These are phyloP conservation scores for Geotrichum phurueaensis DNA, from an alignment of 1,139 yeast genomes.

Conservation along the genomic window DNA sequence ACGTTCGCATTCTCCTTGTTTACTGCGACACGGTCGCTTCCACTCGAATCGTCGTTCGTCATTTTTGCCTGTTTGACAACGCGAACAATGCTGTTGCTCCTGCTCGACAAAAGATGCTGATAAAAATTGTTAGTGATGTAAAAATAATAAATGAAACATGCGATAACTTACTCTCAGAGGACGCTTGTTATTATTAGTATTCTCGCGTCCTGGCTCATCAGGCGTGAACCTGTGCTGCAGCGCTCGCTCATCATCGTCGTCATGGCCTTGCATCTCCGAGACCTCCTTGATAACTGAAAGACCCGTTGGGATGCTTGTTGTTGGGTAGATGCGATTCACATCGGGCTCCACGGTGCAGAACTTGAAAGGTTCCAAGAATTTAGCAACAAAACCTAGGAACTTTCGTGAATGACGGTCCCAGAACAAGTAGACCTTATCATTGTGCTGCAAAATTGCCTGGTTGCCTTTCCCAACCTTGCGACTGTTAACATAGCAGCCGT, in stretches of 20 bases:
- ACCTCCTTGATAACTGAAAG: neutral
- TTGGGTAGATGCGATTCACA: neutral
- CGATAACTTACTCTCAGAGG: neutral
- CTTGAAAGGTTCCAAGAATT: conserved; percentile 6
- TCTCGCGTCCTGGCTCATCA: neutral
- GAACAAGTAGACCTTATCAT: conserved; percentile 62
- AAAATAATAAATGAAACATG: neutral
- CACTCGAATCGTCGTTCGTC: neutral
- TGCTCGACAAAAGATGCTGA: neutral
- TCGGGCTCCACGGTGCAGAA: neutral
- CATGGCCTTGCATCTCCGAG: neutral
- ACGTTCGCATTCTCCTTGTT: neutral
- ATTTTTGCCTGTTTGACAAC: neutral
- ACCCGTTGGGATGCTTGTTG: neutral
- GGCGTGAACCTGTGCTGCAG: neutral
- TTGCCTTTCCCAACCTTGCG: conserved; percentile 53
- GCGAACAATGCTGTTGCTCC: neutral
- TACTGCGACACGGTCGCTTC: neutral
- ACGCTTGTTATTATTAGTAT: neutral
- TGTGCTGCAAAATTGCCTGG: conserved; percentile 55
- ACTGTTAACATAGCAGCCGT: conserved; percentile 68
- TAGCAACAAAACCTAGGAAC: conserved; percentile 14
- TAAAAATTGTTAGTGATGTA: neutral
- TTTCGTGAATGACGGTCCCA: conserved; percentile 46
- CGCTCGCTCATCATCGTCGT: neutral